These are phyloP conservation scores for Stropharia rugosoannulata DNA, from an alignment of 768 basidiomycete genomes.

Conservation along the genomic window DNA sequence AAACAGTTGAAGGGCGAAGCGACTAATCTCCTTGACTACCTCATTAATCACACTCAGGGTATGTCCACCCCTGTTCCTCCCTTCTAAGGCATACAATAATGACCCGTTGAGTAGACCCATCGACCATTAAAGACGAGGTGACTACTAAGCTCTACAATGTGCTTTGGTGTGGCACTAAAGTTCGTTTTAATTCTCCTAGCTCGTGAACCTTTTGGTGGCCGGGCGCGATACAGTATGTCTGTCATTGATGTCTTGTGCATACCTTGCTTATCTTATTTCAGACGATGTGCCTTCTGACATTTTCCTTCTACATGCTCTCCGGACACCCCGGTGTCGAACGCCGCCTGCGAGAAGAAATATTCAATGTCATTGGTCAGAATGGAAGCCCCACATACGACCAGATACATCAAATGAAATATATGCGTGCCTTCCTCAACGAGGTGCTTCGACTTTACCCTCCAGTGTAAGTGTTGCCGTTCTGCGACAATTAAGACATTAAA, in stretches of 20 bases:
- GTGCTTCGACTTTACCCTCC: slow-evolving; percentile 39
- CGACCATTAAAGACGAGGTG: slow-evolving; percentile 19
- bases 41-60: slow-evolving; percentile 51
- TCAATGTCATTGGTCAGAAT: slow-evolving; percentile 35
- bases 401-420: slow-evolving; percentile 43
- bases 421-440: slow-evolving; percentile 35
- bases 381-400: slow-evolving; percentile 42
- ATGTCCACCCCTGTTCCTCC: slow-evolving; percentile 1
- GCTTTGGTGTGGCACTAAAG: slow-evolving; percentile 17
- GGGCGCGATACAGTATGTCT: slow-evolving; percentile 47
- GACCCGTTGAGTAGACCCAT: slow-evolving; percentile 4
- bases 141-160: background rate
- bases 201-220: slow-evolving; percentile 46
- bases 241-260: slow-evolving; percentile 10
- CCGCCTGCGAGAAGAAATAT: slow-evolving; percentile 39
- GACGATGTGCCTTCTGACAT: slow-evolving; percentile 41
- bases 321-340: slow-evolving; percentile 38
- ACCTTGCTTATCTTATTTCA: slow-evolving; percentile 5
- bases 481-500: background rate
- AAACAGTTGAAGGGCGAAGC: slow-evolving; percentile 28
- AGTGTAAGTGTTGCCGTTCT: slow-evolving; percentile 20
- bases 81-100: background rate
- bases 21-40: slow-evolving; percentile 40
- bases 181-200: slow-evolving; percentile 27
- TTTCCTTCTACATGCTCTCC: slow-evolving; percentile 42